Evolutionary conservation across 257 asterid genomes (phyloP).

Genomic region (Solanum habrochaites): DNA sequence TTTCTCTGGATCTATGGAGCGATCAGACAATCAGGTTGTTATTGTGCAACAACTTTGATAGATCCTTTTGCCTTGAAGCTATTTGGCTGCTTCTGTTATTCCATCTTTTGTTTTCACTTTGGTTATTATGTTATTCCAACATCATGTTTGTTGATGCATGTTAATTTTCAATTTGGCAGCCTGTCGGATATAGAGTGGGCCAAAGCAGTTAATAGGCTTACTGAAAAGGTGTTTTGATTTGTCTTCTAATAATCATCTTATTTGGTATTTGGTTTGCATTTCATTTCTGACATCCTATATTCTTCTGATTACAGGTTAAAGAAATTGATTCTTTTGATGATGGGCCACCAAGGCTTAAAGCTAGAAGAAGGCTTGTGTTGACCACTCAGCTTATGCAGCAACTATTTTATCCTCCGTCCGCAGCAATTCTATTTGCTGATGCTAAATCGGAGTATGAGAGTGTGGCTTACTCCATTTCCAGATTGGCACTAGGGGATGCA

Average conservation of each 20-base stretch:
- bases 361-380: slow-evolving; percentile 63
- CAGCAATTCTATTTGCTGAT: slow-evolving; percentile 43
- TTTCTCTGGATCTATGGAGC: slow-evolving; percentile 25
- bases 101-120: not conserved
- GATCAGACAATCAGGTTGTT: slow-evolving; percentile 41
- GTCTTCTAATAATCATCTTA: not conserved
- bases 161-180: slow-evolving; percentile 30
- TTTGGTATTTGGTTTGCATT: not conserved
- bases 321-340: slow-evolving; percentile 46
- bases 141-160: slow-evolving; percentile 5
- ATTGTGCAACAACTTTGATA: not conserved
- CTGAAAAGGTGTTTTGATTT: slow-evolving; percentile 44
- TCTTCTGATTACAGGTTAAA: slow-evolving; percentile 38
- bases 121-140: not conserved
- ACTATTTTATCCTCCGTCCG: slow-evolving; percentile 49
- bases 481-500: slow-evolving; percentile 67
- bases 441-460: slow-evolving; percentile 29
- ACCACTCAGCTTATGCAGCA: slow-evolving; percentile 86
- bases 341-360: slow-evolving; percentile 33
- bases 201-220: slow-evolving; percentile 35
- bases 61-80: not conserved
- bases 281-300: not conserved
- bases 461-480: slow-evolving; percentile 41
- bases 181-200: slow-evolving; percentile 58
- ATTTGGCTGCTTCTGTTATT: not conserved